Evolutionary conservation across 2,329 filamentous ascomycete species (phyloP), one percentile per base, ranked within the genome.

Genomic region (Shiraia sp.): DNA sequence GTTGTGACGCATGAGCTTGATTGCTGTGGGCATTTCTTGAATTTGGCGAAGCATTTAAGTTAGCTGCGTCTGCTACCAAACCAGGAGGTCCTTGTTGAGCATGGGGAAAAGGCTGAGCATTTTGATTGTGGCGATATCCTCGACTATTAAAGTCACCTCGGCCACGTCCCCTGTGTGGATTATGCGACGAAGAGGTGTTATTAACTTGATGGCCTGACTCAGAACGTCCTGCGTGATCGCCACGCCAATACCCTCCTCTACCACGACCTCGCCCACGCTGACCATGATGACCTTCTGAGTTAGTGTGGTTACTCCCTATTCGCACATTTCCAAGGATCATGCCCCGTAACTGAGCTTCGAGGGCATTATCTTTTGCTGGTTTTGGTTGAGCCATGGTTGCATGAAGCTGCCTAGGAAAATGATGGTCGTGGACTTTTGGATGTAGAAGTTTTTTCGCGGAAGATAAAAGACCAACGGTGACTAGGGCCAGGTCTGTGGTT

Each of bases 281-380:
- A 27, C 45, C 22, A 17, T 45, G 38, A 15, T 54, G 54, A 14
- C n/a, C 28, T 19, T 50, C 42, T 40, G 51, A 47, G 44, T 59
- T 42, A 44, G 48, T 32, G 27, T 53, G 51, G 10, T 36, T 35
- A 31, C 42, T 32, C n/a, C 49, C 37, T 6, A 66, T 59, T 16
- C 63, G 66, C 34, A 72, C 68, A 58, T 81, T 80, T 48, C 72
- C 75, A 35, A 87, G 71, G 22, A 84, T 84, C 64, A 87, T 76
- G 45, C 71, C 74, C 32, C 81, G 78, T 27, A 87, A 68, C 38
- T 77, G 79, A 35, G 79, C 73, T 57, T 87, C 83, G 34, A 69
- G 49, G 16, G 46, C 56, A 19, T 26, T 45, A 14, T 41, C 37
- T 15, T 46, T 33, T 33, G 45, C 22, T n/a, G n/a, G n/a, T n/a